These are phyloP conservation scores for Lepiota brunneoincarnata DNA, from an alignment of 768 basidiomycete species.

Conservation along the genomic window DNA sequence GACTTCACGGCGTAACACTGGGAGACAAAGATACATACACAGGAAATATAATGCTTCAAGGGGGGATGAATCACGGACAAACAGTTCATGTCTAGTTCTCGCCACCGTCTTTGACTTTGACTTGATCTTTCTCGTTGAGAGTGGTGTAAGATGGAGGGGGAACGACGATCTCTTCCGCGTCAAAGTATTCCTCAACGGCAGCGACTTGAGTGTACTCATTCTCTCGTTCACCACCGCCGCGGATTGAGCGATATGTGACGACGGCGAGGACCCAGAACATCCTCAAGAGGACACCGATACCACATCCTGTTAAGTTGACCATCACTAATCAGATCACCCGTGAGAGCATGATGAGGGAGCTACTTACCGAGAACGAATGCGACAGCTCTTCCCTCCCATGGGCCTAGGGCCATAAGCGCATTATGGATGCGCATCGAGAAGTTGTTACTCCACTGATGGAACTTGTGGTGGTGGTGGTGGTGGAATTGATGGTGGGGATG, in stretches of 20 bases:
- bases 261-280: constrained; percentile 77
- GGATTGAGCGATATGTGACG: constrained; percentile 55
- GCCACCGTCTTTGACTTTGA: constrained; percentile 13
- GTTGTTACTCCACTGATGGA: constrained; percentile 27
- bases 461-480: constrained; percentile 22
- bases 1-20: too few species aligned
- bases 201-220: constrained; percentile 35
- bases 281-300: constrained; percentile 76
- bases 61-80: too few species aligned
- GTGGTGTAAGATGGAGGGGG: constrained; percentile 55
- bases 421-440: constrained; percentile 62
- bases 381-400: constrained; percentile 81
- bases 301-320: constrained; percentile 53
- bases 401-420: constrained; percentile 68
- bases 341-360: neutral
- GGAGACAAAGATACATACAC: too few species aligned
- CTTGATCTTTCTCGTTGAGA: constrained; percentile 48
- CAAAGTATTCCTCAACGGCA: constrained; percentile 40
- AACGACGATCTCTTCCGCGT: constrained; percentile 44
- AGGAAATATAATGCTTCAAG: too few species aligned
- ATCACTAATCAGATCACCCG: constrained; percentile 3
- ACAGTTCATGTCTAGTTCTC: constrained; percentile 8
- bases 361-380: constrained; percentile 73
- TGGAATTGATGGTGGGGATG: constrained; percentile 23
- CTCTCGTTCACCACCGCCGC: constrained; percentile 38